phyloP scores from a whole-genome alignment of 2,329 filamentous ascomycete species.

The Colletotrichum eleusines region DNA sequence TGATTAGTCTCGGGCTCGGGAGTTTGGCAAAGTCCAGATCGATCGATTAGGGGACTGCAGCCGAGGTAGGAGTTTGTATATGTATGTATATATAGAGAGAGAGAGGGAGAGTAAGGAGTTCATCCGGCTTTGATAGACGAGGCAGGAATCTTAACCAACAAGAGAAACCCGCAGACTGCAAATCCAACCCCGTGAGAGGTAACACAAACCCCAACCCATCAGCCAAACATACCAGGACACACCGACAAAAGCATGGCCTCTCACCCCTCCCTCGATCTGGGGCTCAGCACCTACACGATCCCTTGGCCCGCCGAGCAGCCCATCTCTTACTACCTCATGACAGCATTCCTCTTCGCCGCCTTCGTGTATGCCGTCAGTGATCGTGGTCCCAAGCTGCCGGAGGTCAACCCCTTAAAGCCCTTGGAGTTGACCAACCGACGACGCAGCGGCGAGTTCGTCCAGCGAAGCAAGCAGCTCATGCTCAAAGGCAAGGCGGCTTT shows the following conservation, averaged over 20 bases:
- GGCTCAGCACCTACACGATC: constrained; percentile 14
- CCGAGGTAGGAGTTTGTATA: neutral
- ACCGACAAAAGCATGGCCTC: constrained; percentile 13
- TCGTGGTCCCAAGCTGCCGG: constrained; percentile 7
- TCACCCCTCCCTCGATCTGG: constrained; percentile 1
- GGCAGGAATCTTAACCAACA: neutral
- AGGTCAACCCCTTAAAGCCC: constrained; percentile 13
- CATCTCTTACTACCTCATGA: constrained; percentile 8
- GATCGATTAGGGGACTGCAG: neutral
- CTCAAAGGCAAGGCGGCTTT: constrained; percentile 11
- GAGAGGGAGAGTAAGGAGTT: constrained; percentile 12
- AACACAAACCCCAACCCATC: neutral
- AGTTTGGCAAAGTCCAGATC: neutral
- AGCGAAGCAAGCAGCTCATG: constrained; percentile 15
- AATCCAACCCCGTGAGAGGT: neutral
- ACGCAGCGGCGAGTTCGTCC: constrained; percentile 22
- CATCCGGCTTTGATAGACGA: neutral
- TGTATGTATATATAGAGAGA: no score
- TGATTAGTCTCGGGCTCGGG: neutral
- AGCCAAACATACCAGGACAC: neutral
- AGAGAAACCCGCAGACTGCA: neutral
- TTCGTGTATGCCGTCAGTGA: constrained; percentile 20
- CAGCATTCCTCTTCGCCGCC: constrained; percentile 4
- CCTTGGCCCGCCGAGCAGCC: constrained; percentile 27
- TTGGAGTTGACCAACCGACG: constrained; percentile 24